Conservation (phyloP, 805 yeast species). For the Teunomyces gatunensis region DNA sequence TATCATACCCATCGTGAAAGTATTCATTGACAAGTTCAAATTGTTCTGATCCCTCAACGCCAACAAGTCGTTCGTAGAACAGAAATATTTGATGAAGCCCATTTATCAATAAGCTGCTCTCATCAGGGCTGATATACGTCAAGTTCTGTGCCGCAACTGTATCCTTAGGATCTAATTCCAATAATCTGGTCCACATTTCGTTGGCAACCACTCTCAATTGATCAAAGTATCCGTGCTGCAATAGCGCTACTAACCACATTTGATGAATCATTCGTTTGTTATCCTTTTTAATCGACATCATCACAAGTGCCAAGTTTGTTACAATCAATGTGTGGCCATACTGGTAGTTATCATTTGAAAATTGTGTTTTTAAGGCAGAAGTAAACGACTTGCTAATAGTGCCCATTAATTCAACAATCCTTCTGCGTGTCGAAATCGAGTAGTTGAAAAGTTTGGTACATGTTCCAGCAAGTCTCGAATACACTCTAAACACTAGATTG, state of each 20-base stretch:
- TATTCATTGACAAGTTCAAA: not conserved
- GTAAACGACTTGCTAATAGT: conserved; percentile 25
- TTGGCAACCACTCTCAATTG: conserved; percentile 24
- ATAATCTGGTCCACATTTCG: conserved; percentile 19
- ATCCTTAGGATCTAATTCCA: conserved; percentile 11
- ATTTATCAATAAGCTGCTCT: conserved; percentile 37
- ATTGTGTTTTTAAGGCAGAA: conserved; percentile 18
- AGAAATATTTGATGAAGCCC: conserved; percentile 43
- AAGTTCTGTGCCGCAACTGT: conserved; percentile 23
- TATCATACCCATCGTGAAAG: not conserved
- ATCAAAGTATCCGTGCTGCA: conserved; percentile 49
- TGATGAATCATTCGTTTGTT: conserved; percentile 29
- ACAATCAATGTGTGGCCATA: conserved; percentile 33
- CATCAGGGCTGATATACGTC: conserved; percentile 36
- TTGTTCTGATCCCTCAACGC: conserved; percentile 18
- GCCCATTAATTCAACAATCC: conserved; percentile 38
- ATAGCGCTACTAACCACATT: conserved; percentile 44
- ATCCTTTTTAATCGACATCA: conserved; percentile 25
- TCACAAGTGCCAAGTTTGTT: conserved; percentile 31
- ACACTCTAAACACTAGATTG: not conserved
- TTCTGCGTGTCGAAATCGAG: conserved; percentile 26
- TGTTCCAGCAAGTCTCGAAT: not conserved
- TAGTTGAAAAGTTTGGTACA: conserved; percentile 7
- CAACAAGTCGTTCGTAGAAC: conserved; percentile 44
- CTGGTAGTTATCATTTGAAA: conserved; percentile 15